Evolutionary conservation across 257 asterid genomes (phyloP), one percentile per base, ranked within the genome.

Genomic region (Jacaranda copaia): DNA sequence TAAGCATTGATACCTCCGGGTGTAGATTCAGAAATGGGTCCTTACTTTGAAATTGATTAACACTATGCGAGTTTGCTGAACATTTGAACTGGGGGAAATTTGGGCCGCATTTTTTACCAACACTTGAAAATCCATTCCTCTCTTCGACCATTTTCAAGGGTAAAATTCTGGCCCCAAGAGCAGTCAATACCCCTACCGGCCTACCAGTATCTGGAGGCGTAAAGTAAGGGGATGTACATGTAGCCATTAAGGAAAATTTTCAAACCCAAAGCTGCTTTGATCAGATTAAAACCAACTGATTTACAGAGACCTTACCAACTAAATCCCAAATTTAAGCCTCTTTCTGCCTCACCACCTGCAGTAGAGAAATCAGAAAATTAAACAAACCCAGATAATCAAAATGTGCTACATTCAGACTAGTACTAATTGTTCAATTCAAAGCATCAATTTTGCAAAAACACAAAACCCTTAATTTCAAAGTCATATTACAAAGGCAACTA

Each of bases 1-100:
- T 83, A 67, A 94, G 97, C 92, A 94, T 53, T 0, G 97, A 86
- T 70, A 92, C 81, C 89, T 94, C 98, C 0, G 97, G 97, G 78
- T 92, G 98, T 20, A 88, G 83, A 85, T 89, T 90, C 72, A 92
- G 89, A 83, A 92, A 92, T 1, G 94, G 86, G 55, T 90, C 97
- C 84, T 86, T 90, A 53, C 80, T 86, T 49, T 85, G 85, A 80
- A 86, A 87, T 19, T 90, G 88, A 72, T 84, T 81, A 42, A 87
- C 75, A 77, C 84, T 84, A 62, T 89, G 93, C 8, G 97, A 88
- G 79, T 82, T 89, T 35, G 94, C 80, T 0, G 89, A 90, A 80
- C 97, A 90, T 82, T 85, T 90, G 52, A 92, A 62, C 61, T 79
- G 88, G 66, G 80, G 72, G 57, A 73, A 49, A 76, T 39, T 76